These are phyloP conservation scores for Aphanomyces cochlioides DNA, from an alignment of 352 stramenopile genomes.

Conservation along the genomic window DNA sequence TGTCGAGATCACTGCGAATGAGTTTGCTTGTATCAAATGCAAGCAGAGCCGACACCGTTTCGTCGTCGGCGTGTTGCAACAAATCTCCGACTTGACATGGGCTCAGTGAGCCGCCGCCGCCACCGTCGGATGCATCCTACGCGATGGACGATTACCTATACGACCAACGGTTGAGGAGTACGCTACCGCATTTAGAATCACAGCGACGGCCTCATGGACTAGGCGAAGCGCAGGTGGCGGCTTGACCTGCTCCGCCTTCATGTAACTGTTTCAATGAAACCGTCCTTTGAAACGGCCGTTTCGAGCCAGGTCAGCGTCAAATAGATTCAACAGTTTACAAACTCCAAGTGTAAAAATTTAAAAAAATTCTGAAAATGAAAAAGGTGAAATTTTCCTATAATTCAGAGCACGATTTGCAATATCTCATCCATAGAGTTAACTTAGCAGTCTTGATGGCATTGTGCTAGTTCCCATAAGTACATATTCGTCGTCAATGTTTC, in stretches of 20 bases:
- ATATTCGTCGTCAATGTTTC: too few species aligned
- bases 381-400: too few species aligned
- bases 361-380: too few species aligned
- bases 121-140: not conserved
- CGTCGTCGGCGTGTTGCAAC: conserved; percentile 10
- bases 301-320: too few species aligned
- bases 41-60: conserved; percentile 14
- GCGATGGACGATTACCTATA: not conserved
- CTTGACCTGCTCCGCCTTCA: not conserved
- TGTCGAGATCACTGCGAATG: not conserved
- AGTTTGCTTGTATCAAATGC: conserved; percentile 4
- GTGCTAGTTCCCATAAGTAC: too few species aligned
- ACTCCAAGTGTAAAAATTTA: too few species aligned
- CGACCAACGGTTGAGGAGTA: not conserved
- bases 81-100: conserved; percentile 9
- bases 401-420: too few species aligned
- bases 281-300: too few species aligned
- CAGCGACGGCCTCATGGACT: not conserved
- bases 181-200: not conserved
- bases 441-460: too few species aligned
- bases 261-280: too few species aligned
- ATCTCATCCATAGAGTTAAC: too few species aligned
- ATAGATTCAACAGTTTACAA: too few species aligned
- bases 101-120: conserved; percentile 6
- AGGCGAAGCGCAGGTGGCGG: not conserved